Percentiles rank a stretch among this genome's conserved stretches.
These are phyloP conservation scores for Pigoraptor vietnamica DNA, from an alignment of 78 protist genomes.

Conservation along the genomic window DNA sequence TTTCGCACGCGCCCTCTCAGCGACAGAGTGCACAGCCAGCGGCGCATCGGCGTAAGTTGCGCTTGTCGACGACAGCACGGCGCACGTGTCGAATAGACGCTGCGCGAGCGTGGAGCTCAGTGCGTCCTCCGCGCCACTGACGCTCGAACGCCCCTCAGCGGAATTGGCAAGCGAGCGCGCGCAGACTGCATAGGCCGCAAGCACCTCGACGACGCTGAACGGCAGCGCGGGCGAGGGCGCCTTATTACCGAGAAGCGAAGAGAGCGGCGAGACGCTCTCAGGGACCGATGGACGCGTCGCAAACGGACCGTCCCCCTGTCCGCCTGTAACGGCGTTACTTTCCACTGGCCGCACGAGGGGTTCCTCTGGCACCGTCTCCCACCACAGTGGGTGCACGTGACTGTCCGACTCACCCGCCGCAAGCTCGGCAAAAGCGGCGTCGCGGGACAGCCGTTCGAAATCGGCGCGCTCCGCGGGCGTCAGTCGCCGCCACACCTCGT, in stretches of 20 bases:
- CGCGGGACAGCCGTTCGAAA: background rate
- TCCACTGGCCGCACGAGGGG: background rate
- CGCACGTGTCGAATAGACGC: background rate
- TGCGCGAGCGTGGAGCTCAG: background rate
- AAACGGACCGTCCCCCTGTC: background rate
- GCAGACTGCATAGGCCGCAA: background rate
- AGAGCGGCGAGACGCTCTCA: background rate
- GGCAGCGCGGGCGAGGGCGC: background rate
- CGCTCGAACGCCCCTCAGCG: background rate
- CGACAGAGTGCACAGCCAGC: background rate
- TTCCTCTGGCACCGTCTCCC: background rate
- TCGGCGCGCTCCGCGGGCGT: background rate
- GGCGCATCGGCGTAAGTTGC: background rate
- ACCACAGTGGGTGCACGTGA: background rate
- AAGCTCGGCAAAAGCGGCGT: background rate
- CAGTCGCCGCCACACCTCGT: background rate
- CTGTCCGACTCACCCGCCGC: background rate
- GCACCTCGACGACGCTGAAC: background rate
- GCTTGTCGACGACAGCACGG: background rate
- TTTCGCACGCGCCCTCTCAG: background rate
- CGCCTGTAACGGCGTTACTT: background rate
- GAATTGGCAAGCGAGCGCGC: background rate
- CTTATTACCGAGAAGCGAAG: background rate
- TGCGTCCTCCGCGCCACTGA: background rate
- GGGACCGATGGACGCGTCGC: background rate